phyloP scores from a whole-genome alignment of 2,329 filamentous ascomycete species.

The Achaetomium macrosporum region DNA sequence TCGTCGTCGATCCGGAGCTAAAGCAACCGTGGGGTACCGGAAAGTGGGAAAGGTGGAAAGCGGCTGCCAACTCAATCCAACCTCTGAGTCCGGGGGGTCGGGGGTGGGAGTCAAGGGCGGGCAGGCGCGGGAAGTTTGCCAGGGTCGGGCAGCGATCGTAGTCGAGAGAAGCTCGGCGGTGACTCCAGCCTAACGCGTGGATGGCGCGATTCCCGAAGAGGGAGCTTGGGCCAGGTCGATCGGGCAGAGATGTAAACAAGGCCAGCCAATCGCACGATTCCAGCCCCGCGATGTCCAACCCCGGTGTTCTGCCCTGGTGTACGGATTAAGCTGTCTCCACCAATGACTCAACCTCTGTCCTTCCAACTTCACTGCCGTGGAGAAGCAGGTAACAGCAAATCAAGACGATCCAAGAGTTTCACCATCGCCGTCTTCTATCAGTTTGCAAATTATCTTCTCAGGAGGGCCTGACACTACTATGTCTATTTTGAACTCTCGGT shows the following conservation, averaged over 20 bases:
- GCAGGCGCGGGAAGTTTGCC: background rate
- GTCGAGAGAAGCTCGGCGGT: conserved; percentile 6
- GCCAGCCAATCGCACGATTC: background rate
- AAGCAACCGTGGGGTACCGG: conserved; percentile 8
- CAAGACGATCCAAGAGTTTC: too few species aligned
- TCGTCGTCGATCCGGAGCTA: conserved; percentile 6
- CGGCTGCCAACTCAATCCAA: conserved; percentile 2
- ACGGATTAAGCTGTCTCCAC: too few species aligned
- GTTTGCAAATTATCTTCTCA: too few species aligned
- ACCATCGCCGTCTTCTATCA: too few species aligned
- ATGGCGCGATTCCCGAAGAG: conserved; percentile 4
- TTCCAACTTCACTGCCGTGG: too few species aligned
- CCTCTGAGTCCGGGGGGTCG: background rate
- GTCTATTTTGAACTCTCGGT: too few species aligned
- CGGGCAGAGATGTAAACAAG: background rate
- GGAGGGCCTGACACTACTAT: too few species aligned
- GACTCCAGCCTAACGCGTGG: conserved; percentile 8
- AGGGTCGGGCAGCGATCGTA: conserved; percentile 12
- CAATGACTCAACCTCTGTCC: too few species aligned
- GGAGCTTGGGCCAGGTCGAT: conserved; percentile 2
- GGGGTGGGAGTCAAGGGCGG: background rate
- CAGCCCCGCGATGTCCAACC: background rate
- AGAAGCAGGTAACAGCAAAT: too few species aligned
- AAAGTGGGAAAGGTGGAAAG: conserved; percentile 3
- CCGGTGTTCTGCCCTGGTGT: too few species aligned